Percentiles rank a stretch among this genome's conserved stretches.
phyloP scores from a whole-genome alignment of 2,329 filamentous ascomycete species.

The Aquanectria penicillioides region DNA sequence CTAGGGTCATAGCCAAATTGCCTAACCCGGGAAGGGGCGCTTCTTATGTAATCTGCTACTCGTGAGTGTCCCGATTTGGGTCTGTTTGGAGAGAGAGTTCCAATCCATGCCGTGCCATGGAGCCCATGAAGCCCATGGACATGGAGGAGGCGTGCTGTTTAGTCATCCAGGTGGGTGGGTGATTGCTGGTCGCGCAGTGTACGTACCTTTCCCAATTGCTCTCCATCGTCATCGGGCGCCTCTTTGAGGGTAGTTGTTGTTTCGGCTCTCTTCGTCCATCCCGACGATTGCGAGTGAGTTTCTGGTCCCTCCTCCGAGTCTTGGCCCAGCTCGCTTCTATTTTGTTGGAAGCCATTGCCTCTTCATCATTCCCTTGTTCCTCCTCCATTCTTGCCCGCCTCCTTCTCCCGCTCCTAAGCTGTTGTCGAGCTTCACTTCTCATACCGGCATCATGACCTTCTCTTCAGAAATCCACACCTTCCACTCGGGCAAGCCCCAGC shows the following conservation, averaged over 20 bases:
- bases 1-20: background rate
- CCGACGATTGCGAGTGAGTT: no score
- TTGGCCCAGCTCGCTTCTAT: background rate
- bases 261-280: no score
- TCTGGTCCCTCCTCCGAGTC: slow-evolving; percentile 1
- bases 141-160: no score
- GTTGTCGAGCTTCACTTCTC: background rate
- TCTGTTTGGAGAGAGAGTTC: no score
- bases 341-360: background rate
- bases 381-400: no score
- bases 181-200: no score
- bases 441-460: slow-evolving; percentile 46
- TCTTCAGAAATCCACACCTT: slow-evolving; percentile 68
- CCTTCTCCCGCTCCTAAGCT: background rate
- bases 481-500: slow-evolving; percentile 76
- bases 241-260: no score
- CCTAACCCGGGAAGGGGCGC: background rate
- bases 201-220: slow-evolving; percentile 5
- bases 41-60: slow-evolving; percentile 4
- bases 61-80: no score
- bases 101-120: no score
- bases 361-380: background rate
- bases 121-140: no score
- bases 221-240: slow-evolving; percentile 8
- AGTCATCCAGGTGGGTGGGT: no score